Evolutionary conservation across 768 basidiomycete species (phyloP), one percentile per base, ranked within the genome.

Genomic region (Trametes gibbosa): DNA sequence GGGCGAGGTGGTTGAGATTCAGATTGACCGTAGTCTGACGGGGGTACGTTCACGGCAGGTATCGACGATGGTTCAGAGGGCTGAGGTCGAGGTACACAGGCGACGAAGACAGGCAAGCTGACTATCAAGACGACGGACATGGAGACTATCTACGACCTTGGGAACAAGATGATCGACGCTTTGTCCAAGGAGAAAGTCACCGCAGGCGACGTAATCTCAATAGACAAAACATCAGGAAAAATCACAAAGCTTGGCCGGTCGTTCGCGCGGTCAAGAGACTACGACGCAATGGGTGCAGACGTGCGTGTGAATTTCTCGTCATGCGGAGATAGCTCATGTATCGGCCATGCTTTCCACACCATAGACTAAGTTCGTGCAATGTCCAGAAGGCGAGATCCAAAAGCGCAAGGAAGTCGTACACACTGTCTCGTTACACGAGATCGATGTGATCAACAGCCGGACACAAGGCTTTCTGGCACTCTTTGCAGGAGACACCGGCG

Each of bases 261-360:
- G 10, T 97, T 97, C 73, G 93, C 97, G n/a, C 81, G 95, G 61
- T 96, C 95, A 49, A 82, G 96, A 70, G 96, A 98, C 68, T 99
- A 98, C 69, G 97, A 98, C 72, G 97, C 96, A 35, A 97, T 98
- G 92, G 96, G 97, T 54, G 95, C 96, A 58, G 97, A 99, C 71
- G 96, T 97, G 72, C 34, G 48, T 55, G 52, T 10, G 29, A 32
- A 32, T 32, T 10, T 10, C 5, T 4, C 5, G 4, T 32, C 29
- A 4, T 32, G 29, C 5, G 29, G 29, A 32, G n/a, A 32, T 32
- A 32, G 5, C 5, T 32, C 29, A 5, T 32, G 29, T 32, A 32
- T 32, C 10, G 29, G 10, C 29, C 29, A 32, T n/a, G n/a, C n/a
- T n/a, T 32, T 32, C 4, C 29, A 10, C 29, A 5, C 21, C 21